Evolutionary conservation across 1,139 yeast genomes (phyloP), one percentile per base, ranked within the genome.

Genomic region (Diutina siamensis): DNA sequence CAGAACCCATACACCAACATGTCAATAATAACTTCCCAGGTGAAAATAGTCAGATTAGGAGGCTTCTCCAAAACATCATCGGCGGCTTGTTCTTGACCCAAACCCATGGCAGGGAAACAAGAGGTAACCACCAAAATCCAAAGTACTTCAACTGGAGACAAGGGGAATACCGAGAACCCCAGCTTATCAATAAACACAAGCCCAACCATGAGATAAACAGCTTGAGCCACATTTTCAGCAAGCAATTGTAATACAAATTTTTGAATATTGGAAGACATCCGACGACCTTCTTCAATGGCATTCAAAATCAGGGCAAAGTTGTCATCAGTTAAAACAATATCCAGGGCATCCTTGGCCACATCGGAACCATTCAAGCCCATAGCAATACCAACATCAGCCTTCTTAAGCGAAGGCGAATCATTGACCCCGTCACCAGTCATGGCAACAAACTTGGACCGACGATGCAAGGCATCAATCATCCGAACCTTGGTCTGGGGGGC

Each of bases 371-470:
- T 78, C 56, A 80, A 71, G 44, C 92, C 92, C 92, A 83, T 83
- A n/a, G 89, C 87, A 58, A 83, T 83, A 53, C 94, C 94, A 48
- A 84, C 87, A 61, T 84, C 92, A 1, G 94, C 85, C 51, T 76
- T 79, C 58, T 83, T 83, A 61, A 84, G 70, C 5, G 87, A 78
- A 15, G 44, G 44, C 1, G 35, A 40, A 38, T 28, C 22, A 18
- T 40, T 36, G 22, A 35, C 89, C 53, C 94, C 94, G 61, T 83
- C 94, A 53, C 94, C 94, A 38, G 94, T 83, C 94, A 83, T 84
- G 32, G 92, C 94, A 52, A 82, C 79, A 57, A 78, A 81, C 52
- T 77, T 78, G 18, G 69, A 61, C 50, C 89, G 73, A 52, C 94
- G 76, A 55, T 83, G 92, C 41, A 84, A 68, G 0, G 94, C 92